These are phyloP conservation scores for Taxawa tesnikishii DNA, from an alignment of 2,329 filamentous ascomycete genomes.

Conservation along the genomic window DNA sequence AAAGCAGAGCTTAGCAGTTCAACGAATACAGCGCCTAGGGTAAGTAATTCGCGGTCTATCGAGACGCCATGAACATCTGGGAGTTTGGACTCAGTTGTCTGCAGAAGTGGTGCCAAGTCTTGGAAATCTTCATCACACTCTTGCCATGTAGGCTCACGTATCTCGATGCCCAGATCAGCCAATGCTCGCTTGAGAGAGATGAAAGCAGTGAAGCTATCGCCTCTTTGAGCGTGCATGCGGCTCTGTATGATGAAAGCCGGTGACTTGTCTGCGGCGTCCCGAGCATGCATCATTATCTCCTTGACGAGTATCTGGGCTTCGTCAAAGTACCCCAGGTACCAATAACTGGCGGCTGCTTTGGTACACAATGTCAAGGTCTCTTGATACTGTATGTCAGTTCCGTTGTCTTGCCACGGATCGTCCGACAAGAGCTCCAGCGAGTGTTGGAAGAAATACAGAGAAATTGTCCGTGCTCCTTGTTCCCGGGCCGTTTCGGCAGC, in stretches of 20 bases:
- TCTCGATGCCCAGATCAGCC: constrained; percentile 51
- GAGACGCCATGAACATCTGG: constrained; percentile 28
- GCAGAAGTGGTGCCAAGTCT: constrained; percentile 18
- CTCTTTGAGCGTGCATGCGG: constrained; percentile 62
- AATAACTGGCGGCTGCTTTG: constrained; percentile 68
- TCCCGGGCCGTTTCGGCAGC: constrained; percentile 69
- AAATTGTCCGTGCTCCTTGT: constrained; percentile 70
- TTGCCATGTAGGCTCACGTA: constrained; percentile 58
- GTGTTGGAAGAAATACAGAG: constrained; percentile 67
- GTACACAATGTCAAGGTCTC: constrained; percentile 75
- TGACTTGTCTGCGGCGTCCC: constrained; percentile 64
- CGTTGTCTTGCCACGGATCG: constrained; percentile 54
- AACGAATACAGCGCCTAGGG: constrained; percentile 56
- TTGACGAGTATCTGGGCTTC: constrained; percentile 57
- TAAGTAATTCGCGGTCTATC: constrained; percentile 42
- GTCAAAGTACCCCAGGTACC: constrained; percentile 61
- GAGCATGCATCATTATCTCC: constrained; percentile 58
- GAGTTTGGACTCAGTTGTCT: constrained; percentile 35
- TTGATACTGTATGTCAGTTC: constrained; percentile 66
- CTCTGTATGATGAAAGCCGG: constrained; percentile 75
- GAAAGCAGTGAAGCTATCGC: constrained; percentile 59
- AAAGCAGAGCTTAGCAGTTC: constrained; percentile 60
- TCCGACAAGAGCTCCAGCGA: constrained; percentile 70
- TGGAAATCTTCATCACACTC: constrained; percentile 68
- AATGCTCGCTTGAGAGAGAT: constrained; percentile 59